phyloP scores from a whole-genome alignment of 2,329 filamentous ascomycete genomes.

The Arthroderma sp. region DNA sequence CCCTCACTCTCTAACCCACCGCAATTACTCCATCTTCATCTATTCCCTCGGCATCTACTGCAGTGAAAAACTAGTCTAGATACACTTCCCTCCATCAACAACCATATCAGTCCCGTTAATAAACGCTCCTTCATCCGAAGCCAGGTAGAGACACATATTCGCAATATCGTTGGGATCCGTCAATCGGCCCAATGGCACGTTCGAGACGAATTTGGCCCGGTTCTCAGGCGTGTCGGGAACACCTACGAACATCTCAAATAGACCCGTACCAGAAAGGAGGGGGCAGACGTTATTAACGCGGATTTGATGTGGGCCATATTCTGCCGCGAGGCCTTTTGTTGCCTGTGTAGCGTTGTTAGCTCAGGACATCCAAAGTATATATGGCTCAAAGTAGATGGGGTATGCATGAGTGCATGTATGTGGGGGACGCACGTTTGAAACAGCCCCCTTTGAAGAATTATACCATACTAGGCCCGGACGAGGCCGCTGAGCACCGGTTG shows the following conservation, averaged over 20 bases:
- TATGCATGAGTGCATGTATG: neutral
- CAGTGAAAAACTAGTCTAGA: conserved; percentile 13
- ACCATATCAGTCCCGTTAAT: conserved; percentile 61
- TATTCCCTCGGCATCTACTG: neutral
- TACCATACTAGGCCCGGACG: conserved; percentile 34
- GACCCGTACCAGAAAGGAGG: conserved; percentile 52
- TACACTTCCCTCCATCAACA: conserved; percentile 43
- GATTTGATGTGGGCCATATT: conserved; percentile 60
- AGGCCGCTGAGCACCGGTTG: conserved; percentile 29
- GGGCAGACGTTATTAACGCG: conserved; percentile 61
- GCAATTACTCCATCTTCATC: no score
- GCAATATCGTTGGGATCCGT: conserved; percentile 49
- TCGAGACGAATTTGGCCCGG: conserved; percentile 30
- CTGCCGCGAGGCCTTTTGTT: conserved; percentile 55
- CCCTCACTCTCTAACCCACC: no score
- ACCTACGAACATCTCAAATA: conserved; percentile 37
- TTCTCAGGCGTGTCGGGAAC: conserved; percentile 34
- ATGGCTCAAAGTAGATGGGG: no score
- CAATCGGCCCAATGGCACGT: conserved; percentile 31
- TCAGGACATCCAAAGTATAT: no score
- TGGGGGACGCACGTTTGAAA: conserved; percentile 26
- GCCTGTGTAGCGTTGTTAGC: conserved; percentile 28
- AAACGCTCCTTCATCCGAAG: conserved; percentile 58
- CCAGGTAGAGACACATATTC: conserved; percentile 56
- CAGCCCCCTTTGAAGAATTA: conserved; percentile 33